Evolutionary conservation across 2,329 filamentous ascomycete genomes (phyloP), one percentile per base, ranked within the genome.

Genomic region (Botrytis cinerea): DNA sequence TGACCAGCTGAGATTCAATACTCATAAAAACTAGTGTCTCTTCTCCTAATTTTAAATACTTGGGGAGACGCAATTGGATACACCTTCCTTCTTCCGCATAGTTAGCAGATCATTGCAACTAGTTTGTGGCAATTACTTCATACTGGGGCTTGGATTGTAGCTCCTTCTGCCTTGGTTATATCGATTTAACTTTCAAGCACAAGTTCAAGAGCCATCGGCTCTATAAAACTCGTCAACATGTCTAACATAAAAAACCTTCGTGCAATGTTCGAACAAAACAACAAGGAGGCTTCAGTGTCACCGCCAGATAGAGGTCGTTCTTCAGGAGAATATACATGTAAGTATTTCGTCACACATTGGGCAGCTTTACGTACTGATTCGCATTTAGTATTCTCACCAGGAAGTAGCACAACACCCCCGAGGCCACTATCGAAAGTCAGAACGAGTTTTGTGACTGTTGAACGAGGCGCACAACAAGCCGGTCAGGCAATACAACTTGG

Each of bases 211-310:
- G 70, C 70, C 45, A 72, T 12, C 62, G 62, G 62, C 70, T 72
- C 70, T 68, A 72, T 68, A 68, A 72, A 72, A 28, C 28, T n/a
- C 51, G 38, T 59, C 70, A 77, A 73, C n/a, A 80, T 79, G 77
- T 76, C 77, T 35, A 76, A 79, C 45, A 78, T 81, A 38, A 77
- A 90, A 88, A 93, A 92, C 84, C 88, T 95, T 77, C 87, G 91
- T 79, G 92, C 92, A 80, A 93, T 93, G 87, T 94, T 94, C 82
- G 92, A 95, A 85, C 89, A 90, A 81, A 92, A 89, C 85, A 89
- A 90, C 81, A 92, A 89, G 83, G 88, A 87, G 81, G 85, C 86
- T 73, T 91, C 88, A 78, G 87, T 90, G 76, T 77, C 76, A 71
- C 79, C 79, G 28, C 78, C 79, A 70, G 91, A 92, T 76, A 87